phyloP scores from a whole-genome alignment of 768 basidiomycete species.

The Podaxis sp. region DNA sequence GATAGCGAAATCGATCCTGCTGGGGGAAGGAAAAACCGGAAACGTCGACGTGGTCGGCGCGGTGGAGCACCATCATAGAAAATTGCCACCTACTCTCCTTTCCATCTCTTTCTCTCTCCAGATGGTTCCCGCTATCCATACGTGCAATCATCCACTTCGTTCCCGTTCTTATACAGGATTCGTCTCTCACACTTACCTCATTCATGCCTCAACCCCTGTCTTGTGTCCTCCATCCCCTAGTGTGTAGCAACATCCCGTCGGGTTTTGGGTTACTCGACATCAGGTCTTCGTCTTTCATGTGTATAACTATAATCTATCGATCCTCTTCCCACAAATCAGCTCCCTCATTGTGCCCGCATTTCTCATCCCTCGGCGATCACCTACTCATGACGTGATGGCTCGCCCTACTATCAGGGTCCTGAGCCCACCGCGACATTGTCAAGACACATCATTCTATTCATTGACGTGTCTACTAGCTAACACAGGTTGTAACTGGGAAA shows the following conservation, averaged over 20 bases:
- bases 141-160: conserved; percentile 8
- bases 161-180: conserved; percentile 8
- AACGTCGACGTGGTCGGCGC: conserved; percentile 8
- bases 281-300: conserved; percentile 15
- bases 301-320: conserved; percentile 17
- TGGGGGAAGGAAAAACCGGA: conserved; percentile 4
- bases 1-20: conserved; percentile 9
- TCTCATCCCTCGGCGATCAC: conserved; percentile 1
- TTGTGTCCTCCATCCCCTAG: conserved; percentile 2
- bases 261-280: conserved; percentile 16
- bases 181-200: neutral
- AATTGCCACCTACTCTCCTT: neutral
- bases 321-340: conserved; percentile 15
- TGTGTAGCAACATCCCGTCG: conserved; percentile 13
- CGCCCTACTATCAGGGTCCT: neutral
- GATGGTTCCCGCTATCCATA: conserved; percentile 4
- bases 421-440: neutral
- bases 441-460: conserved; percentile 6
- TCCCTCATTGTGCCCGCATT: too few relatives aligned
- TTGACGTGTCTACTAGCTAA: conserved; percentile 13
- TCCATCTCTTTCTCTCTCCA: conserved; percentile 1
- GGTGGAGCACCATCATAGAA: conserved; percentile 11
- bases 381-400: neutral
- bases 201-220: neutral
- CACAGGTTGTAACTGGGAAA: conserved; percentile 25